Conservation (phyloP, 2,329 filamentous ascomycete species). For the Sporothrix schenckii region DNA sequence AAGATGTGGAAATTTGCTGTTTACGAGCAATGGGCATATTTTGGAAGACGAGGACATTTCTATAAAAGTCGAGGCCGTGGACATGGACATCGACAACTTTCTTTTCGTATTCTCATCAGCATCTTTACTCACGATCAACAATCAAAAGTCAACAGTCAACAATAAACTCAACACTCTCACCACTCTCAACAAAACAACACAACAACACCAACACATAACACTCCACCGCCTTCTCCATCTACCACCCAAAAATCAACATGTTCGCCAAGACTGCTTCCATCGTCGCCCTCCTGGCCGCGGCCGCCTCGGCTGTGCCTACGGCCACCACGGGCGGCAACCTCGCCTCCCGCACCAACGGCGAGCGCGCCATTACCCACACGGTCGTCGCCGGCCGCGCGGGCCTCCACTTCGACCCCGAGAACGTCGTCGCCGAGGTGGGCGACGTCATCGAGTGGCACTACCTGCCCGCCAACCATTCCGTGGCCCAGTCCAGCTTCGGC, state of each 20-base stretch:
- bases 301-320: slow-evolving; percentile 42
- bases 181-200: too few species aligned
- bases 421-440: slow-evolving; percentile 52
- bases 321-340: slow-evolving; percentile 34
- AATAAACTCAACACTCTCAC: not conserved
- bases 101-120: slow-evolving; percentile 25
- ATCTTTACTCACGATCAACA: slow-evolving; percentile 2
- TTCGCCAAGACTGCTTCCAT: slow-evolving; percentile 31
- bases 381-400: slow-evolving; percentile 51
- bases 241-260: slow-evolving; percentile 28
- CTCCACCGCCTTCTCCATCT: not conserved
- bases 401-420: slow-evolving; percentile 55
- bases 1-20: slow-evolving; percentile 10
- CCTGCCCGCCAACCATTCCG: slow-evolving; percentile 51
- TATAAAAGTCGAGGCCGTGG: slow-evolving; percentile 30
- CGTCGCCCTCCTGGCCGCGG: slow-evolving; percentile 37
- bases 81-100: slow-evolving; percentile 13
- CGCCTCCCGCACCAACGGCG: slow-evolving; percentile 43
- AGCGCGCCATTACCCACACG: slow-evolving; percentile 50
- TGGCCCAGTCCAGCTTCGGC: slow-evolving; percentile 48
- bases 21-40: not conserved
- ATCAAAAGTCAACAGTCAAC: not conserved
- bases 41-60: not conserved
- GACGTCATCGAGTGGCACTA: slow-evolving; percentile 60
- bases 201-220: too few species aligned